Percentiles rank a stretch among this genome's conserved stretches.
These are phyloP conservation scores for Zygnema circumcarinatum DNA, from an alignment of 139 green algal species.

Conservation along the genomic window DNA sequence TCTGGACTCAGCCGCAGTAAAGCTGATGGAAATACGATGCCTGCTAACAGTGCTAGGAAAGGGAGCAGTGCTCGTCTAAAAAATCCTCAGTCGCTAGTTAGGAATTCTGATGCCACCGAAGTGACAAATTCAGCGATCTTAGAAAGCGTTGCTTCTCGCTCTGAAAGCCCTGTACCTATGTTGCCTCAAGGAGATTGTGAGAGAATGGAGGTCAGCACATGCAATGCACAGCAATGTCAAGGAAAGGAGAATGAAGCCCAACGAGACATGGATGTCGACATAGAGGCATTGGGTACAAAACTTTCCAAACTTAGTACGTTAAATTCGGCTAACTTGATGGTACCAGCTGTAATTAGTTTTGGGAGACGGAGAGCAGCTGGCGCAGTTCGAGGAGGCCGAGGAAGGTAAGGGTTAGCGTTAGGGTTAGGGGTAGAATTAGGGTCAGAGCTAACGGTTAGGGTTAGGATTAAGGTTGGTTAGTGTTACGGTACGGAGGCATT, in stretches of 20 bases:
- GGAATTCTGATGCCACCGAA: too few species aligned
- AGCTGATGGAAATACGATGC: not conserved
- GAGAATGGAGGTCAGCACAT: not conserved
- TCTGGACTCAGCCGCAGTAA: not conserved
- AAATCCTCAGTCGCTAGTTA: too few species aligned
- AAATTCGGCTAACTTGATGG: not conserved
- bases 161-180: too few species aligned
- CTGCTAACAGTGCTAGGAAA: not conserved
- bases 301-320: not conserved
- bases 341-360: not conserved
- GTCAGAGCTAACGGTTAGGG: too few species aligned
- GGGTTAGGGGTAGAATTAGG: too few species aligned
- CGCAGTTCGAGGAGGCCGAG: not conserved
- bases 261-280: not conserved
- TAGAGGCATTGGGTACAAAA: not conserved
- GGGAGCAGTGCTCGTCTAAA: not conserved
- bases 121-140: too few species aligned
- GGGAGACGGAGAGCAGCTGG: not conserved
- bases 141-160: too few species aligned
- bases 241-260: not conserved
- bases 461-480: too few species aligned
- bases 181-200: not conserved
- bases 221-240: not conserved
- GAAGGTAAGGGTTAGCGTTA: too few species aligned
- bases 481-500: too few species aligned